A percentile compares a stretch with the other conserved stretches of the same genome.
These are phyloP conservation scores for Coelastrella sp. DNA, from an alignment of 139 green algal species.

Conservation along the genomic window DNA sequence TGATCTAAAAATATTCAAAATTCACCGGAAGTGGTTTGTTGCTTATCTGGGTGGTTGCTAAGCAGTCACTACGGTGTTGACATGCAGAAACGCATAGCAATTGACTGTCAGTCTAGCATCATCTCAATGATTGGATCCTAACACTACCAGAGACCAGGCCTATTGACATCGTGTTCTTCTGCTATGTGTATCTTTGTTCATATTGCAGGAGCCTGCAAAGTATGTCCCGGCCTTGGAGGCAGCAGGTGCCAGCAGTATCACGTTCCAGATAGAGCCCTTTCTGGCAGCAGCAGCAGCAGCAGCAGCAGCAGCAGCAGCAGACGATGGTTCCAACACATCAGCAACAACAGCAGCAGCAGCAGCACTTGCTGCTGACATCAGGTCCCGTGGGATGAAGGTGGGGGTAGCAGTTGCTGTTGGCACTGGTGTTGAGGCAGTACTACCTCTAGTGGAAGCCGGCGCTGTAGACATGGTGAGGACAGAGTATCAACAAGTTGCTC, in stretches of 20 bases:
- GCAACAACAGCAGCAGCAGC: slow-evolving; percentile 42
- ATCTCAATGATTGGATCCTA: no score
- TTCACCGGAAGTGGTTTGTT: no score
- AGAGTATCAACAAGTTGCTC: background rate
- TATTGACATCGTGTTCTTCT: no score
- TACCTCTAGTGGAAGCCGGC: slow-evolving; percentile 58
- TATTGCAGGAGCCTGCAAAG: slow-evolving; percentile 44
- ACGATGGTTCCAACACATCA: background rate
- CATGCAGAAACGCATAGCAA: no score
- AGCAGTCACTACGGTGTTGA: no score
- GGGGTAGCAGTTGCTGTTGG: slow-evolving; percentile 83
- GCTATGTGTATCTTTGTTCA: no score
- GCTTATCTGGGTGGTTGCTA: no score
- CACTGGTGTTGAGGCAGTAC: slow-evolving; percentile 70
- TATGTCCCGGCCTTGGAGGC: slow-evolving; percentile 23
- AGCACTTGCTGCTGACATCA: slow-evolving; percentile 50
- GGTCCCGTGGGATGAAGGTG: slow-evolving; percentile 70
- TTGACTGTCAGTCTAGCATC: no score
- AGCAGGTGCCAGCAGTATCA: slow-evolving; percentile 23
- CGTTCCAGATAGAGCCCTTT: slow-evolving; percentile 47
- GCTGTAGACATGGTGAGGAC: slow-evolving; percentile 70
- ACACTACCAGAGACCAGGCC: no score
- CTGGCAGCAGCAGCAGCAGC: slow-evolving; percentile 23
- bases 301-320: slow-evolving; percentile 26
- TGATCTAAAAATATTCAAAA: no score